Base-by-base conservation (phyloP, 2,329 filamentous ascomycete species). In the Basipetospora chlamydospora region DNA sequence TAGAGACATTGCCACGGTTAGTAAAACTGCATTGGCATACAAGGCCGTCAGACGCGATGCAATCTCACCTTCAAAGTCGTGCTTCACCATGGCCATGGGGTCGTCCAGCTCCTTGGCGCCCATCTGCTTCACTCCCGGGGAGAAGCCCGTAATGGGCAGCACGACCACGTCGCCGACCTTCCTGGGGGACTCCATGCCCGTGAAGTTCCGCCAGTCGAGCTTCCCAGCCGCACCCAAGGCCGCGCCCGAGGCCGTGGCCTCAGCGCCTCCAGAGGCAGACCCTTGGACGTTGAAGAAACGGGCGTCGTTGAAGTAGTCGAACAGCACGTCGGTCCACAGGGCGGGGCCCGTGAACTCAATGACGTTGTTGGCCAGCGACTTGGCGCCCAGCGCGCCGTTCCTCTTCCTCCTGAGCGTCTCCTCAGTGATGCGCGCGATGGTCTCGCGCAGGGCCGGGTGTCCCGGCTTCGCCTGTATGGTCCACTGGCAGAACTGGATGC, bases 401-500 rank as follows among this genome's bases (percentile, higher is more conserved):
- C 64, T 65, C 65, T 92, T 86, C 58, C 79, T 71, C 41, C 68
- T 64, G 34, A 96, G 64, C 0, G 87, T 82, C 53, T 87, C 75
- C 44, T 83, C 70, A 1, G 88, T 94, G 50, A 98, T 87, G 46
- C 77, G 80, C 11, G 80, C 68, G 22, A 98, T 85, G 42, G 94
- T 73, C 42, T 95, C 84, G 43, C 87, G 76, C 40, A 98, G 69
- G 10, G 94, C 76, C 0, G 90, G 90, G 54, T 98, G 90, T 9
- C 90, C 90, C 0, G 88, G 81, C 58, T 98, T 98, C 39, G 82
- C 66, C 58, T 96, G 88, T 43, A 98, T 95, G 1, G 90, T 98
- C 90, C 90, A 98, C 57, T 98, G 90, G 60, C 90, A 98, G 59
- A 98, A 96, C 55, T 96, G 90, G 42, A 98, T 87, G 44, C 88